Conservation (phyloP, 768 basidiomycete genomes). For the Paxillus involutus region DNA sequence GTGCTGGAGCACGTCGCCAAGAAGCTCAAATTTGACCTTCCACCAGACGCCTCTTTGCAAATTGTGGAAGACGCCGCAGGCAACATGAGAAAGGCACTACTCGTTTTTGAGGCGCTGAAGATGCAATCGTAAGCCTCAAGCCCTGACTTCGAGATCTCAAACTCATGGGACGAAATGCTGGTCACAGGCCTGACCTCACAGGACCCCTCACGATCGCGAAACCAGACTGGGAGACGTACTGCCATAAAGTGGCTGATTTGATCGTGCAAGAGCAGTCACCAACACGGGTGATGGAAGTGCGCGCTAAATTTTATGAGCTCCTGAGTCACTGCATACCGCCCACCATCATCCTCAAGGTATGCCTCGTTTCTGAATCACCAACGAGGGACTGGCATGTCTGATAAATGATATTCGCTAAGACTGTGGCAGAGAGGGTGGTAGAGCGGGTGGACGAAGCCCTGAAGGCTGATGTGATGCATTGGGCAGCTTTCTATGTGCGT, state of each 20-base stretch:
- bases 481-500: conserved; percentile 94
- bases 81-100: conserved; percentile 91
- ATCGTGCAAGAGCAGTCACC: conserved; percentile 91
- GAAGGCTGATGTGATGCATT: conserved; percentile 94
- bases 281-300: conserved; percentile 85
- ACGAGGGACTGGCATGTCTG: not conserved
- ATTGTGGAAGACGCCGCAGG: conserved; percentile 83
- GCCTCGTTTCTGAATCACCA: conserved; percentile 10
- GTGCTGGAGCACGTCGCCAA: conserved; percentile 81
- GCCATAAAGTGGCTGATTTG: conserved; percentile 85
- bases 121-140: conserved; percentile 81
- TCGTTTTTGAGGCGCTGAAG: conserved; percentile 92
- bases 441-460: conserved; percentile 87
- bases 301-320: conserved; percentile 92
- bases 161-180: not conserved
- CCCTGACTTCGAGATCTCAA: not conserved
- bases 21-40: conserved; percentile 79
- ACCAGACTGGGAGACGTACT: conserved; percentile 99
- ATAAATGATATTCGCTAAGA: conserved; percentile 47
- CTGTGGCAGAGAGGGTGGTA: conserved; percentile 84
- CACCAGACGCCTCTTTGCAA: conserved; percentile 67
- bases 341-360: conserved; percentile 84
- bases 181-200: conserved; percentile 72
- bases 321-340: conserved; percentile 97
- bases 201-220: conserved; percentile 84